Percentiles rank a stretch among this genome's conserved stretches.
phyloP scores from a whole-genome alignment of 139 green algal species.

The Closterium sp. region DNA sequence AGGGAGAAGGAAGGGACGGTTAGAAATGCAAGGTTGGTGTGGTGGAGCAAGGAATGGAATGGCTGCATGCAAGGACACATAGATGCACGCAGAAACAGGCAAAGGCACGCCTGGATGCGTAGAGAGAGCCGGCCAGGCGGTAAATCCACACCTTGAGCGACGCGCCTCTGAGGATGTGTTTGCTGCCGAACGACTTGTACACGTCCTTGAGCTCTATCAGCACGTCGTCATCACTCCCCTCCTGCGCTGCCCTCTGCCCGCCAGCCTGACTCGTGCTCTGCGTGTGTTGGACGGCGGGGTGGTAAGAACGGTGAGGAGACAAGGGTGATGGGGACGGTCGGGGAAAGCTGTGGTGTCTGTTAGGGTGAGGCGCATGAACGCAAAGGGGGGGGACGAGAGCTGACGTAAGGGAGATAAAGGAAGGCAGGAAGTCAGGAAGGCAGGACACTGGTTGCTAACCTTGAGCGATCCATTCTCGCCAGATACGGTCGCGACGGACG shows the following conservation, averaged over 20 bases:
- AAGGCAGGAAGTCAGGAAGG: too few relatives aligned
- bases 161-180: constrained; percentile 85
- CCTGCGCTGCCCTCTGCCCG: not conserved
- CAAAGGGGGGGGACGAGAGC: too few relatives aligned
- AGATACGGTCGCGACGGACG: not conserved
- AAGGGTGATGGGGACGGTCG: not conserved
- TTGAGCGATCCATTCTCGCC: not conserved
- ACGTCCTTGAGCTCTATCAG: constrained; percentile 92
- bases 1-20: too few relatives aligned
- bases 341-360: not conserved
- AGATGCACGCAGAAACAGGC: not conserved
- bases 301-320: not conserved
- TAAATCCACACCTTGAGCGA: constrained; percentile 61
- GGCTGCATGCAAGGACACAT: not conserved
- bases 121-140: not conserved
- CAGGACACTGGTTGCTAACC: not conserved
- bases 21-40: too few relatives aligned
- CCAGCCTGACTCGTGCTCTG: not conserved
- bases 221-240: constrained; percentile 62
- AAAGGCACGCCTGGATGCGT: too few relatives aligned
- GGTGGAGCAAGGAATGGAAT: too few relatives aligned
- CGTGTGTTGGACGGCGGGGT: too few relatives aligned
- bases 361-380: too few relatives aligned
- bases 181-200: constrained; percentile 92
- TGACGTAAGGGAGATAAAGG: too few relatives aligned